A percentile compares a stretch with the other conserved stretches of the same genome.
phyloP scores from a whole-genome alignment of 345 rosid species.

The Stellera chamaejasme region DNA sequence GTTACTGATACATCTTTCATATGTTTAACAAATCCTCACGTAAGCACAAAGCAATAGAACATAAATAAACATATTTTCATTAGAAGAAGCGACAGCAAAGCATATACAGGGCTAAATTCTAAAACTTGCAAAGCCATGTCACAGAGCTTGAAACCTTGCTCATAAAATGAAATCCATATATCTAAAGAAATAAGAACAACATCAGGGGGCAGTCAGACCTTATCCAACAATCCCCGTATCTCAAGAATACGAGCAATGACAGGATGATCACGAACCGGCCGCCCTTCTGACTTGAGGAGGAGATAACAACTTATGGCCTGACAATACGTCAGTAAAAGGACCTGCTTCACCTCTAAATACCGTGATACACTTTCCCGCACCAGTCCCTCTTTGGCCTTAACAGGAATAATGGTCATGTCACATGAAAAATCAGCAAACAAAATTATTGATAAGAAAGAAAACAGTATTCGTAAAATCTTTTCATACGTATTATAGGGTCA shows the following conservation, averaged over 20 bases:
- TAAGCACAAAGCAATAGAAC: no score
- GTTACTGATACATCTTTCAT: no score
- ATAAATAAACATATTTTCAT: no score
- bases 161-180: not conserved
- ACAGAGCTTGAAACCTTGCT: no score
- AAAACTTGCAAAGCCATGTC: no score
- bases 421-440: not conserved
- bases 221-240: constrained; percentile 61
- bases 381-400: constrained; percentile 47
- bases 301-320: constrained; percentile 89
- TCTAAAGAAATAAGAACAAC: not conserved
- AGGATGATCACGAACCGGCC: constrained; percentile 83
- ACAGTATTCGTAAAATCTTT: not conserved
- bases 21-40: no score
- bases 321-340: constrained; percentile 68
- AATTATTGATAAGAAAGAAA: constrained; percentile 3
- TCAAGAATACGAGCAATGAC: constrained; percentile 84
- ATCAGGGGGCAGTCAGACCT: constrained; percentile 35
- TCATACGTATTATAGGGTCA: not conserved
- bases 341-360: constrained; percentile 78
- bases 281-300: constrained; percentile 92
- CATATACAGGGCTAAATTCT: no score
- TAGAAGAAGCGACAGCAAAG: no score
- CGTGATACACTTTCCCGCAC: constrained; percentile 40
- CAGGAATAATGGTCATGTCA: constrained; percentile 8